Evolutionary conservation across 192 early-diverging fungal species (phyloP).

Genomic region (Allomyces arbusculus): DNA sequence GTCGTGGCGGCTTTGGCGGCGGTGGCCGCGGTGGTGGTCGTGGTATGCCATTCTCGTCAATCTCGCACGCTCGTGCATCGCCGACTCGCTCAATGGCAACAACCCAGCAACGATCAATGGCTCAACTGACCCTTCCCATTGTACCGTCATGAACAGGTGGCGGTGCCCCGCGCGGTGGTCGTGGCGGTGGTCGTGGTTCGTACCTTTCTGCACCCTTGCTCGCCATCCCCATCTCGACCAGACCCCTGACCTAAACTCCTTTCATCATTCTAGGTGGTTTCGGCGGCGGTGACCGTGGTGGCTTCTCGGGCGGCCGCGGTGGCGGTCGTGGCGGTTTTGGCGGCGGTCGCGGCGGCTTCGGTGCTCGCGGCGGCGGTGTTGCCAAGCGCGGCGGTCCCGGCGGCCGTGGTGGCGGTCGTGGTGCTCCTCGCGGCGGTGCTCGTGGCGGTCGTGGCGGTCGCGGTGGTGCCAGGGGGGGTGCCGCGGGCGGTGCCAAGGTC

Average conservation of each 20-base stretch:
- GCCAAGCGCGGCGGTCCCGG: constrained; percentile 10
- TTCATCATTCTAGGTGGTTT: background rate
- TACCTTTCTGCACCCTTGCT: background rate
- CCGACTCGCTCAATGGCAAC: too few relatives aligned
- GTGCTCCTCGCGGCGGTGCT: constrained; percentile 26
- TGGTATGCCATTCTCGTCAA: too few relatives aligned
- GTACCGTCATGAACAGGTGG: constrained; percentile 12
- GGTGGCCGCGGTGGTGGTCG: too few relatives aligned
- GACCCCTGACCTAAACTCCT: background rate
- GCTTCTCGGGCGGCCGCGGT: constrained; percentile 27
- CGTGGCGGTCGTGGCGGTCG: constrained; percentile 28
- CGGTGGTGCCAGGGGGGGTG: constrained; percentile 51
- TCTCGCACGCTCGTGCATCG: too few relatives aligned
- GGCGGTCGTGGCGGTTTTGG: constrained; percentile 25
- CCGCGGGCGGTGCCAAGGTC: constrained; percentile 79
- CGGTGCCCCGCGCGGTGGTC: constrained; percentile 18
- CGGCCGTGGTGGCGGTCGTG: constrained; percentile 34
- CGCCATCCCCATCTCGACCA: background rate
- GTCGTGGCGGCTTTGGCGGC: too few relatives aligned
- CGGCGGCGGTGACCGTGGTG: constrained; percentile 22
- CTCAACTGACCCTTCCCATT: background rate
- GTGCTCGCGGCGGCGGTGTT: constrained; percentile 4
- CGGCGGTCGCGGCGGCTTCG: constrained; percentile 23
- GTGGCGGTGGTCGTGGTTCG: constrained; percentile 21
- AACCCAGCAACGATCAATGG: background rate